Conservation (phyloP, 495 filamentous ascomycete species). For the Neurospora tetrasperma region DNA sequence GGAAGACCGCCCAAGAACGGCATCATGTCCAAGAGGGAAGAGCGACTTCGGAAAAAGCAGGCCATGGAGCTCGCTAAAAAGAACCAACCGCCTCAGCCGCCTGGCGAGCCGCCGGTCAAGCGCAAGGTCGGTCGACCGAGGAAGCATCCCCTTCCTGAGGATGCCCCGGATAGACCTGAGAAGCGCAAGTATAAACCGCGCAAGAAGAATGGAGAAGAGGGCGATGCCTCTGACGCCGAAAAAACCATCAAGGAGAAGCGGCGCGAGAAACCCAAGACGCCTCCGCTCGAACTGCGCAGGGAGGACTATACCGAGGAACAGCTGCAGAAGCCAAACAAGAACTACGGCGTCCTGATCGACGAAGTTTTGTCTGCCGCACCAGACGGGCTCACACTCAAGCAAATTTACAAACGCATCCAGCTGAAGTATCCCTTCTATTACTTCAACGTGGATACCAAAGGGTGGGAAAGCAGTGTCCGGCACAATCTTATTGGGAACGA, state of each 20-base stretch:
- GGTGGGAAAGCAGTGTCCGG: slow-evolving; percentile 95
- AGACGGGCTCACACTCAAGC: slow-evolving; percentile 70
- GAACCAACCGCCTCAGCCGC: slow-evolving; percentile 31
- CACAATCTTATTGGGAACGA: slow-evolving; percentile 88
- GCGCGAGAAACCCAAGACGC: slow-evolving; percentile 50
- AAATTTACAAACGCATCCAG: slow-evolving; percentile 87
- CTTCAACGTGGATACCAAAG: slow-evolving; percentile 66
- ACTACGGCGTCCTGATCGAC: slow-evolving; percentile 86
- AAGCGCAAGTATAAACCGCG: slow-evolving; percentile 73
- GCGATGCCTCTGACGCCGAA: slow-evolving; percentile 36
- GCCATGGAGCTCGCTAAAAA: slow-evolving; percentile 40
- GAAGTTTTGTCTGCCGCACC: slow-evolving; percentile 72
- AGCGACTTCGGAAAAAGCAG: slow-evolving; percentile 55
- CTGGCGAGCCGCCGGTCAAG: slow-evolving; percentile 38
- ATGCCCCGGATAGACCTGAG: slow-evolving; percentile 48
- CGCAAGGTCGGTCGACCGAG: slow-evolving; percentile 51
- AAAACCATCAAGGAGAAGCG: slow-evolving; percentile 46
- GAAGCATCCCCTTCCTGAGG: slow-evolving; percentile 46
- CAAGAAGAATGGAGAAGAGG: slow-evolving; percentile 48
- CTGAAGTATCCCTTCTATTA: slow-evolving; percentile 85
- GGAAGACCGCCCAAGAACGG: slow-evolving; percentile 87
- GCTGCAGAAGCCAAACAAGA: slow-evolving; percentile 70
- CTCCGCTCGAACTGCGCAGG: slow-evolving; percentile 50
- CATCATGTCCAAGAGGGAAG: slow-evolving; percentile 81
- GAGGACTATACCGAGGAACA: slow-evolving; percentile 75